phyloP scores from a whole-genome alignment of 495 filamentous ascomycete species.

The Neurospora sublineolata region DNA sequence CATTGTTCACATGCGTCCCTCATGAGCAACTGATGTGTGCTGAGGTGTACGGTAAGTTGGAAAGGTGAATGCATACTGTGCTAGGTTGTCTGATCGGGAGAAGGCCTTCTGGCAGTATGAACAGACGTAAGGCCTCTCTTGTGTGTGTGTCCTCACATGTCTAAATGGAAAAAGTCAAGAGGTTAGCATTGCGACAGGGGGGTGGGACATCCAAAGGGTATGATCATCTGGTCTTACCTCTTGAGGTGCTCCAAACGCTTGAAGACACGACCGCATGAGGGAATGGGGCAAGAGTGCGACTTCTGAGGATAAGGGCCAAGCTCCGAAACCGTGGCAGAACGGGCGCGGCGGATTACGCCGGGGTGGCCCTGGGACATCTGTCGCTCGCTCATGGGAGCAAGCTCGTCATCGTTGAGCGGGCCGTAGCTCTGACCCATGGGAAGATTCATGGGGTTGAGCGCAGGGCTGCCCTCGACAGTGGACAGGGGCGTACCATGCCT shows the following conservation, averaged over 20 bases:
- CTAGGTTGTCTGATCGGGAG: constrained; percentile 94
- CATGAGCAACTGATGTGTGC: constrained; percentile 10
- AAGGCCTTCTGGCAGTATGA: constrained; percentile 97
- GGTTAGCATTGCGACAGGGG: constrained; percentile 39
- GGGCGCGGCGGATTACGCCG: constrained; percentile 74
- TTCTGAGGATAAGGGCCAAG: constrained; percentile 94
- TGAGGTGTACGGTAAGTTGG: constrained; percentile 7
- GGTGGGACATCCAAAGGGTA: constrained; percentile 33
- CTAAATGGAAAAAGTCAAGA: constrained; percentile 45
- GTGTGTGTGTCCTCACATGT: constrained; percentile 97
- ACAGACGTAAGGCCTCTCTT: constrained; percentile 96
- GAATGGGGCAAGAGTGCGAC: constrained; percentile 97
- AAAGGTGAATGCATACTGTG: constrained; percentile 61
- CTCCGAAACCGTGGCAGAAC: constrained; percentile 94
- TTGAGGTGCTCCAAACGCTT: constrained; percentile 99
- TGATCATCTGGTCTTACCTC: constrained; percentile 56
- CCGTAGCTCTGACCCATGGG: constrained; percentile 53
- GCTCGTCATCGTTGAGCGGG: constrained; percentile 52
- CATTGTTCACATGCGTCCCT: constrained; percentile 8
- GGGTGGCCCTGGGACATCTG: constrained; percentile 50
- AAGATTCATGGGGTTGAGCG: constrained; percentile 53
- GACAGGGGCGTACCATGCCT: constrained; percentile 79
- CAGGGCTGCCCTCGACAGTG: constrained; percentile 64
- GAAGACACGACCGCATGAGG: constrained; percentile 91
- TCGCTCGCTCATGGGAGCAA: constrained; percentile 48